Evolutionary conservation across 331 rosid species (phyloP).

Genomic region (Prunus yedoensis): DNA sequence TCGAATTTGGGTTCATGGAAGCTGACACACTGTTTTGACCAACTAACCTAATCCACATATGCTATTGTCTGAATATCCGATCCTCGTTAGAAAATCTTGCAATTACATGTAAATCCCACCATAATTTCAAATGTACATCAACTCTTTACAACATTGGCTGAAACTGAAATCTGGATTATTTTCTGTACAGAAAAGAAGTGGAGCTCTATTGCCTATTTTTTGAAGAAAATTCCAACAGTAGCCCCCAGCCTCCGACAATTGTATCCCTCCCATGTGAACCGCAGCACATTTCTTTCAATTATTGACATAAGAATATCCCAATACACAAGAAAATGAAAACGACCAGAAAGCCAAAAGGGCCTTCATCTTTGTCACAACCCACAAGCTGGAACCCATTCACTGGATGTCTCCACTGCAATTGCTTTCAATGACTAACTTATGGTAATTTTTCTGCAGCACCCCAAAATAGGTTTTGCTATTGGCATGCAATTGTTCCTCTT

Average conservation of each 20-base stretch:
- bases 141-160: background rate
- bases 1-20: too few species aligned
- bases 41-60: too few species aligned
- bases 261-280: background rate
- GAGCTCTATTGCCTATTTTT: background rate
- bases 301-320: background rate
- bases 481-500: too few species aligned
- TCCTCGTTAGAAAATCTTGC: too few species aligned
- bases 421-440: background rate
- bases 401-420: background rate
- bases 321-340: constrained; percentile 7
- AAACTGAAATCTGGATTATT: background rate
- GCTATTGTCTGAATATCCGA: too few species aligned
- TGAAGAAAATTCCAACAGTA: background rate
- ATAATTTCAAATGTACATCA: background rate
- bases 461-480: background rate
- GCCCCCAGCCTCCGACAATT: background rate
- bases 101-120: background rate
- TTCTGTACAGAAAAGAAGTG: background rate
- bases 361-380: constrained; percentile 12
- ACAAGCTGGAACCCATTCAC: constrained; percentile 34
- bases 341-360: background rate
- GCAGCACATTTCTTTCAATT: background rate
- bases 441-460: constrained; percentile 1
- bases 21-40: too few species aligned